Conservation (phyloP, 257 asterid genomes). For the Phtheirospermum japonicum region DNA sequence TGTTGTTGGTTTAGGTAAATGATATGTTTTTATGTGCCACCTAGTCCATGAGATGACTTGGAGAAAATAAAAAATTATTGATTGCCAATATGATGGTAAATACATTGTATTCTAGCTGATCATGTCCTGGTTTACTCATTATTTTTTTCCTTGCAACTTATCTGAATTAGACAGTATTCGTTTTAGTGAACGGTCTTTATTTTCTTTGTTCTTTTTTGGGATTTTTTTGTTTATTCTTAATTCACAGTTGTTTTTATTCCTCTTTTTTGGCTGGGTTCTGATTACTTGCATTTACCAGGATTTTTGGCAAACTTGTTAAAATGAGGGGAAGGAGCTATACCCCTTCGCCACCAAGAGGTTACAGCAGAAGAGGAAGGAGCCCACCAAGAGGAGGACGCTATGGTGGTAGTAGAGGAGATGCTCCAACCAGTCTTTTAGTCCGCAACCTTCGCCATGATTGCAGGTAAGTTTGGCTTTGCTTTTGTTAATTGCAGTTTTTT, state of each 20-base stretch:
- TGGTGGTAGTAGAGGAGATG: constrained; percentile 62
- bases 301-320: constrained; percentile 18
- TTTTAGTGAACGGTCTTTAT: not conserved
- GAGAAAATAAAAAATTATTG: too few species aligned
- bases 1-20: too few species aligned
- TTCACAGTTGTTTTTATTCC: not conserved
- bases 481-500: not conserved
- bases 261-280: not conserved
- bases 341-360: constrained; percentile 94
- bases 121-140: constrained; percentile 8
- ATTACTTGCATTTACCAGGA: constrained; percentile 13
- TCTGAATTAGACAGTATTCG: too few species aligned
- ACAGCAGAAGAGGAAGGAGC: constrained; percentile 82
- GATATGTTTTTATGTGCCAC: too few species aligned
- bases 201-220: not conserved
- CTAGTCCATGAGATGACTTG: too few species aligned
- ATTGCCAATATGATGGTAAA: too few species aligned
- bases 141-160: not conserved
- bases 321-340: constrained; percentile 96
- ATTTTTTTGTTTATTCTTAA: not conserved
- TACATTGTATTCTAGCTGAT: too few species aligned
- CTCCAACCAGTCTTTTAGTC: constrained; percentile 87
- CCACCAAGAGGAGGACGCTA: constrained; percentile 65
- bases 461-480: constrained; percentile 39
- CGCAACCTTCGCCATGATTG: constrained; percentile 95